A percentile compares a stretch with the other conserved stretches of the same genome.
Evolutionary conservation across 2,329 filamentous ascomycete genomes (phyloP).

Genomic region (Aspergillus latus): DNA sequence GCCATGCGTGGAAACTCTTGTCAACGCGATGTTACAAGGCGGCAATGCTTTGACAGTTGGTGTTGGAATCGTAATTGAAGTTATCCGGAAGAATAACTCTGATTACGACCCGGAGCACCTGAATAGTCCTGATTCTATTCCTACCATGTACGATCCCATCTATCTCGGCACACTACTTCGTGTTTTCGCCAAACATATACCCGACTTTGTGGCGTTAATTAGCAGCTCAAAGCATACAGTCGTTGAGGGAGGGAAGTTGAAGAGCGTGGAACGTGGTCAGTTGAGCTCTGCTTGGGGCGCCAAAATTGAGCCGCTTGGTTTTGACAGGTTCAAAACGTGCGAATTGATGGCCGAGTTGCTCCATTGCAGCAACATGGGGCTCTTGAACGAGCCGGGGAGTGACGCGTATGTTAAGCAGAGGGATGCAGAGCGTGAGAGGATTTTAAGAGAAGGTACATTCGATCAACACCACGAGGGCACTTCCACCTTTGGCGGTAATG

Average conservation of each 20-base stretch:
- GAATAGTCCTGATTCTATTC: constrained; percentile 72
- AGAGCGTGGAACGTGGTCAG: constrained; percentile 68
- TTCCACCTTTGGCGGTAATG: constrained; percentile 58
- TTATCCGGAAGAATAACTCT: constrained; percentile 98
- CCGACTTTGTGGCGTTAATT: constrained; percentile 90
- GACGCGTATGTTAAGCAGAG: constrained; percentile 80
- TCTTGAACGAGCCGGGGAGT: constrained; percentile 87
- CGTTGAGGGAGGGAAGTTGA: constrained; percentile 55
- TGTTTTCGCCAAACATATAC: constrained; percentile 85
- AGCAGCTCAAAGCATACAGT: constrained; percentile 66
- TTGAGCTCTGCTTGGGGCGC: constrained; percentile 85
- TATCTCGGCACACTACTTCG: constrained; percentile 89
- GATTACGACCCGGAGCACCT: constrained; percentile 95
- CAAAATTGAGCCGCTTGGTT: constrained; percentile 89
- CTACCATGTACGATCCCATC: constrained; percentile 87
- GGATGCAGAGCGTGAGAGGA: constrained; percentile 75
- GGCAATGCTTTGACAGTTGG: constrained; percentile 96
- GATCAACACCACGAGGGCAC: constrained; percentile 46
- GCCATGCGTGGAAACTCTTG: constrained; percentile 77
- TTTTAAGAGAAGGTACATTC: constrained; percentile 76
- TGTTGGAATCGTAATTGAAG: constrained; percentile 95
- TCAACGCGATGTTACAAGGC: constrained; percentile 85
- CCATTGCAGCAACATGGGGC: constrained; percentile 97
- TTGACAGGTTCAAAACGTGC: constrained; percentile 98
- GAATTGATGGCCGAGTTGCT: constrained; percentile 97